These are phyloP conservation scores for Penicillium steckii DNA, from an alignment of 495 filamentous ascomycete genomes.

Conservation along the genomic window DNA sequence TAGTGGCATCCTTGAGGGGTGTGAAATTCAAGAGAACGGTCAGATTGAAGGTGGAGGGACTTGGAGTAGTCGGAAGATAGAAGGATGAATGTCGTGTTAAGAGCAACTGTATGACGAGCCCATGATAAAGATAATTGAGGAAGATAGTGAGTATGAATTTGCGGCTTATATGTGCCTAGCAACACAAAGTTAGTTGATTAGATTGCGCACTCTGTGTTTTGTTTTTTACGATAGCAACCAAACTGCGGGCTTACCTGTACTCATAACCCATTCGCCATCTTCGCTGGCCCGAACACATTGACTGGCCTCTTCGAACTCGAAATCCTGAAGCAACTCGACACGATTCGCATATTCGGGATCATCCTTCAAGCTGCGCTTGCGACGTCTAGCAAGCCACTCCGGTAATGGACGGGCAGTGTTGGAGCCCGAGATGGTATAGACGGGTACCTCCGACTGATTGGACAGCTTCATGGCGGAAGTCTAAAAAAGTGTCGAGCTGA, in stretches of 20 bases:
- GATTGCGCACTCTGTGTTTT: neutral
- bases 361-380: conserved; percentile 90
- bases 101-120: conserved; percentile 83
- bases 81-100: conserved; percentile 92
- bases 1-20: conserved; percentile 88
- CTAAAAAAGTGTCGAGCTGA: conserved; percentile 1
- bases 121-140: conserved; percentile 91
- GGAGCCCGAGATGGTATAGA: conserved; percentile 94
- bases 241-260: conserved; percentile 65
- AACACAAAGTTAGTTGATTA: neutral
- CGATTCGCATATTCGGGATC: conserved; percentile 91
- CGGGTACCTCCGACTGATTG: conserved; percentile 82
- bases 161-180: conserved; percentile 84
- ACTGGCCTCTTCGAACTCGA: conserved; percentile 98
- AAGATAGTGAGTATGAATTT: conserved; percentile 93
- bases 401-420: conserved; percentile 88
- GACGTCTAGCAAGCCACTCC: conserved; percentile 88
- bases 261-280: conserved; percentile 98
- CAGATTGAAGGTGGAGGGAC: conserved; percentile 87
- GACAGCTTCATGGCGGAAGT: conserved; percentile 75
- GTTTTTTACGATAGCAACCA: conserved; percentile 8
- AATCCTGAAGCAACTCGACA: conserved; percentile 94
- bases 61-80: conserved; percentile 95
- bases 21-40: conserved; percentile 92
- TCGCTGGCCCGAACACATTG: conserved; percentile 87